Conservation (phyloP, 306 rosid species). For the Begonia masoniana region DNA sequence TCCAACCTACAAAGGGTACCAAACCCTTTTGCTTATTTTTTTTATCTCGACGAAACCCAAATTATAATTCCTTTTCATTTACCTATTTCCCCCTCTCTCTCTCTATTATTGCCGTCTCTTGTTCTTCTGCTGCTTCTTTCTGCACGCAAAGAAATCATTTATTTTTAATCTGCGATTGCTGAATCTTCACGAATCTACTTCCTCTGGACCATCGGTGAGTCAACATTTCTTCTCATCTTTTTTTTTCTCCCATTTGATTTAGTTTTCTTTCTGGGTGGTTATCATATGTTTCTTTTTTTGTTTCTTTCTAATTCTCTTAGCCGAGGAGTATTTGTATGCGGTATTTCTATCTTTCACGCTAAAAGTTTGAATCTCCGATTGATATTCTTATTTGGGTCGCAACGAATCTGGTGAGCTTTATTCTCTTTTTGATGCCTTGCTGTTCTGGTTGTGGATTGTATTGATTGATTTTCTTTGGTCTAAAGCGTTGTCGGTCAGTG, state of each 20-base stretch:
- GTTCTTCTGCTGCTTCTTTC: not conserved
- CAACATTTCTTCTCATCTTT: not conserved
- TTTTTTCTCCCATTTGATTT: not conserved
- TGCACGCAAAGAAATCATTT: not conserved
- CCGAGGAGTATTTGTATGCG: too few relatives aligned
- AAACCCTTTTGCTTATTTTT: not conserved
- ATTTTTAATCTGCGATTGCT: not conserved
- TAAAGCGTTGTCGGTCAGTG: too few relatives aligned
- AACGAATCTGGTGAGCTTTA: not conserved
- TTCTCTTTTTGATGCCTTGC: not conserved
- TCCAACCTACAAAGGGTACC: not conserved
- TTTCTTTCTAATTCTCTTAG: not conserved
- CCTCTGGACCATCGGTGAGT: not conserved
- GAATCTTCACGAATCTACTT: not conserved
- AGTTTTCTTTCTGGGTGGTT: not conserved
- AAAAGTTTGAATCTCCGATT: not conserved
- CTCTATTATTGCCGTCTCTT: not conserved
- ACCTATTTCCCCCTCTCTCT: not conserved
- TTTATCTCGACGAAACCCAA: not conserved
- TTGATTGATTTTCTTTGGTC: not conserved
- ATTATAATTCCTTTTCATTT: too few relatives aligned
- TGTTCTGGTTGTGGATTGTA: not conserved
- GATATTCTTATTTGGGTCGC: not conserved
- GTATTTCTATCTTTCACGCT: not conserved
- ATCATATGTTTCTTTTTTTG: not conserved